Evolutionary conservation across 768 basidiomycete genomes (phyloP), one percentile per base, ranked within the genome.

Genomic region (Suillus occidentalis): DNA sequence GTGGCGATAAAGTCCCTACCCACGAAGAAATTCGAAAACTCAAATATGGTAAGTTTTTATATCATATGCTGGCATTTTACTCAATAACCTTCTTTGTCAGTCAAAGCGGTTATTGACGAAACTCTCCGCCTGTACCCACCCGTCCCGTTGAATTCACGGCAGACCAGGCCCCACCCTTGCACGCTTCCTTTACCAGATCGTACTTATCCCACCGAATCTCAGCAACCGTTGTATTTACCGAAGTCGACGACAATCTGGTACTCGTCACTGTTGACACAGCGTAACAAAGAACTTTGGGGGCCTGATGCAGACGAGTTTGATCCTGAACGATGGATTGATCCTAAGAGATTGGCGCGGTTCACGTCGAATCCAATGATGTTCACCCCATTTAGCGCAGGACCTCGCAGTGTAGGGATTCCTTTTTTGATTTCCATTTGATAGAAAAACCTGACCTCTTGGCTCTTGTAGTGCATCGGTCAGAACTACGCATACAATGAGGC

Each of bases 71-170:
- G n/a, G 60, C 16, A 66, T 2, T 39, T 37, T 61, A 36, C 14
- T 37, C 14, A 57, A 65, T 71, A 8, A 68, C 61, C n/a, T 42
- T 10, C 61, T 20, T 64, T 57, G 63, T 72, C 53, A 86, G 89
- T 91, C 80, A 85, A 87, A 65, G 90, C 90, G 13, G 89, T 92
- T 43, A 84, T 94, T 49, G 90, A 93, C 66, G 92, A 94, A 71
- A 88, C 88, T 0, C 80, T 94, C 28, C 83, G 92, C 20, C 77
- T 94, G 1, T 94, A 89, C 77, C 91, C 91, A 4, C 90, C 92
- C 8, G 89, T 94, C 0, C 91, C 91, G 8, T 76, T 91, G 49
- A 92, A 92, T 70, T 78, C 86, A 47, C 83, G 90, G 39, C 87
- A 89, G 76, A 82, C 80, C 47, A 83, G 88, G 52, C 69, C 78